Evolutionary conservation across 805 yeast genomes (phyloP).

Genomic region (Wickerhamomyces hampshirensis): DNA sequence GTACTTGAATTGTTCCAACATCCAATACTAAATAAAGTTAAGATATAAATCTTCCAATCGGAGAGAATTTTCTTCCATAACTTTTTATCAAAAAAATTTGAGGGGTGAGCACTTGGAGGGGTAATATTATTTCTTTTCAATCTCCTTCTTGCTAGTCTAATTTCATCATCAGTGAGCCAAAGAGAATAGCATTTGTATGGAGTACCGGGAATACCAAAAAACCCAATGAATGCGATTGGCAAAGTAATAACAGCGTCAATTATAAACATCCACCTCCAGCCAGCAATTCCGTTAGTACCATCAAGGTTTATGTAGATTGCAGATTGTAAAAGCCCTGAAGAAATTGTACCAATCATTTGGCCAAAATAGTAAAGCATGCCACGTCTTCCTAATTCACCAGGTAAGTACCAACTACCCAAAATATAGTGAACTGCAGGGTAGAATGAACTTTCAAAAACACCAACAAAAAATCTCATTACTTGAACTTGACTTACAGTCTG

Average conservation of each 20-base stretch:
- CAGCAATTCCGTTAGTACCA: conserved; percentile 41
- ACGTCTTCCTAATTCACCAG: conserved; percentile 55
- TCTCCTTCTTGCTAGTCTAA: conserved; percentile 44
- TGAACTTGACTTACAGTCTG: conserved; percentile 47
- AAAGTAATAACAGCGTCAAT: conserved; percentile 57
- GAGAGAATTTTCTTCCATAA: conserved; percentile 50
- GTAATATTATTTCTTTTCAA: conserved; percentile 33
- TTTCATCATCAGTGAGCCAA: conserved; percentile 53
- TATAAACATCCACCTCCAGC: conserved; percentile 69
- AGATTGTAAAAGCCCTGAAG: conserved; percentile 55
- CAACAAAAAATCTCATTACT: conserved; percentile 62
- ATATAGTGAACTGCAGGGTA: conserved; percentile 59
- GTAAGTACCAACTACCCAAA: conserved; percentile 53
- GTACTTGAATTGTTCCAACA: conserved; percentile 53
- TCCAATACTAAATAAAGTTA: conserved; percentile 47
- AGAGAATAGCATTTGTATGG: conserved; percentile 53
- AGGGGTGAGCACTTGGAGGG: conserved; percentile 22
- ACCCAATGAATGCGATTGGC: conserved; percentile 1
- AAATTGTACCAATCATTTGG: conserved; percentile 55
- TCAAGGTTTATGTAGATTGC: conserved; percentile 38
- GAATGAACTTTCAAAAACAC: conserved; percentile 65
- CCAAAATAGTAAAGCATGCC: conserved; percentile 60
- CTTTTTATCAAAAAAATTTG: conserved; percentile 34
- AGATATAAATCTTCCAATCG: conserved; percentile 54
- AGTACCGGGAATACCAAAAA: conserved; percentile 54